Conservation (phyloP, 495 filamentous ascomycete species). For the Aspergillus bertholletiae region DNA sequence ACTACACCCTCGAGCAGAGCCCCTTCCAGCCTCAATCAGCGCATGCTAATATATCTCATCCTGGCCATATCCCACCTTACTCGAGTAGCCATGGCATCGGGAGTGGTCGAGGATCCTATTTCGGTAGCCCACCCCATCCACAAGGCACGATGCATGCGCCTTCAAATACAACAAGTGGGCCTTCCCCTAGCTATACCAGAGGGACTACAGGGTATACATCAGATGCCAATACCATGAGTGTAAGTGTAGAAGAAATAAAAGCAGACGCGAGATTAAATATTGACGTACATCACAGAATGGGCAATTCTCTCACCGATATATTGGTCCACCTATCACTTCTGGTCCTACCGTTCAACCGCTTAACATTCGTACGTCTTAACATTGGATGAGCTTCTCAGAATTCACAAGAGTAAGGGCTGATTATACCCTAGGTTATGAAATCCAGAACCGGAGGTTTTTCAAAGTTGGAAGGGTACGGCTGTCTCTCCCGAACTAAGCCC, state of each 20-base stretch:
- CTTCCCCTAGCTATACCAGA: not conserved
- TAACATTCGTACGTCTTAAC: not conserved
- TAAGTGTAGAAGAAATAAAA: not conserved
- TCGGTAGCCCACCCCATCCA: not conserved
- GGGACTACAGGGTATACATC: not conserved
- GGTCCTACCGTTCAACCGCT: not conserved
- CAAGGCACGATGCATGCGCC: not conserved
- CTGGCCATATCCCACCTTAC: not conserved
- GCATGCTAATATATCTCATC: not conserved
- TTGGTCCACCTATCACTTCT: not conserved
- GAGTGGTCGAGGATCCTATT: not conserved
- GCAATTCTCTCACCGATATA: not conserved
- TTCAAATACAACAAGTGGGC: not conserved
- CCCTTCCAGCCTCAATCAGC: no score
- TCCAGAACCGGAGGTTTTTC: slow-evolving; percentile 16
- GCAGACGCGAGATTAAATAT: not conserved
- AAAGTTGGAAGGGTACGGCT: slow-evolving; percentile 18
- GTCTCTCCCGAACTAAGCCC: not conserved
- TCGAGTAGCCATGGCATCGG: not conserved
- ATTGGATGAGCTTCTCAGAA: not conserved
- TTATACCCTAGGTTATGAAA: slow-evolving; percentile 14
- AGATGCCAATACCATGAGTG: not conserved
- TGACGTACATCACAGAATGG: not conserved
- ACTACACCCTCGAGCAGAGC: not conserved
- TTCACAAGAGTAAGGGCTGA: not conserved